phyloP scores from a whole-genome alignment of 768 basidiomycete genomes.

The Dentipellis sp. region DNA sequence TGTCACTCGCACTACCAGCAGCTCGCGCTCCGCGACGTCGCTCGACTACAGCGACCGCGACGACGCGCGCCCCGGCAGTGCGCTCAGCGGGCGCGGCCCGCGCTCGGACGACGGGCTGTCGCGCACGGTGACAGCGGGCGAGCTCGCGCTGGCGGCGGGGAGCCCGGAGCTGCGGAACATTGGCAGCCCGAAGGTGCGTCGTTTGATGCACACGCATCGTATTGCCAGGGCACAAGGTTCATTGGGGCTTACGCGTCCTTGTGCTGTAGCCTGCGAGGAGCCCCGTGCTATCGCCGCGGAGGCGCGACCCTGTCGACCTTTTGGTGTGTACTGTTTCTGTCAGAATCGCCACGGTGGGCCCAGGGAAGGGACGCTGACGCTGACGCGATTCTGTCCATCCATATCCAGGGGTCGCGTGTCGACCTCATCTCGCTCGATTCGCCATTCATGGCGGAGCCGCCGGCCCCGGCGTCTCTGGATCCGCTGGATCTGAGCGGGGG shows the following conservation, averaged over 20 bases:
- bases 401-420: conserved; percentile 23
- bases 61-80: conserved; percentile 10
- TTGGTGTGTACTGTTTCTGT: not conserved
- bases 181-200: conserved; percentile 9
- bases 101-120: not conserved
- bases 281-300: conserved; percentile 4
- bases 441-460: conserved; percentile 48
- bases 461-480: not conserved
- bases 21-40: conserved; percentile 25
- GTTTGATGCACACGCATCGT: not conserved
- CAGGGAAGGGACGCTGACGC: not conserved
- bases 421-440: conserved; percentile 74
- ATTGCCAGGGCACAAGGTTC: not conserved
- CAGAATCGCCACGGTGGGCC: not conserved
- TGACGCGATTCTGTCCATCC: not conserved
- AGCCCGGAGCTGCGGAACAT: conserved; percentile 9
- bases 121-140: conserved; percentile 14
- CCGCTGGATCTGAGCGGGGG: conserved; percentile 5
- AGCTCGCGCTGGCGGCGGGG: conserved; percentile 14
- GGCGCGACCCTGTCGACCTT: not conserved
- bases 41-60: conserved; percentile 26
- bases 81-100: not conserved
- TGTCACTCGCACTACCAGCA: conserved; percentile 21
- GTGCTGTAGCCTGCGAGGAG: not conserved
- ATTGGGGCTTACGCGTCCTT: not conserved